Base-by-base conservation (phyloP, 1,139 yeast species). In the Taiozyma sp. region DNA sequence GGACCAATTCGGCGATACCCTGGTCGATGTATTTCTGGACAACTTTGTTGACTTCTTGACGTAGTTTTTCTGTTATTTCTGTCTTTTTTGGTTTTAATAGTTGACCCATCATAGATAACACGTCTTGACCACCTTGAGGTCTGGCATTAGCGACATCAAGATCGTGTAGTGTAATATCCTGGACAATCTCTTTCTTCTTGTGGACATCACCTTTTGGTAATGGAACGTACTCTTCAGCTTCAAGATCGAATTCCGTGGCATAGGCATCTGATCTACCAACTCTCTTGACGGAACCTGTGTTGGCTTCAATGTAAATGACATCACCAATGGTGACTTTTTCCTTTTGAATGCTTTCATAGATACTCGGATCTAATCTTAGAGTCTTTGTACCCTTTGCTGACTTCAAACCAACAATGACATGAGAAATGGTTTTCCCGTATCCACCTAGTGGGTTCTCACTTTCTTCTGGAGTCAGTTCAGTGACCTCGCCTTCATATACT, bases 101-200 rank as follows among this genome's bases (percentile, higher is more conserved):
- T 73, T 93, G 99, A 44, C 98, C 98, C 99, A 93, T 93, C 96
- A 95, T 90, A 9, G 97, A 90, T 66, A 93, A 79, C 48, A 95
- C 96, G 67, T 93, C 99, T 72, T 95, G 99, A 34, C 99, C 99
- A 58, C 99, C 99, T 72, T 93, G 98, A 14, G 99, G 99, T 64
- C 92, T 82, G 2, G 99, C 92, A 66, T 93, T 93, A 48, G 99
- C 99, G 47, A 90, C 86, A 71, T 93, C 99, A 65, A 93, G 76
- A 67, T 93, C 99, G 67, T 95, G 97, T 61, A 93, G 78, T 2
- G 99, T 90, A 46, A 93, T 97, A 66, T 93, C 99, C 71, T 93
- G 99, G 22, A 95, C 96, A 62, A 93, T 91, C 70, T 93, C 99
- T 71, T 93, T 93, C 80, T 92, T 93, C 72, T 95, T 95, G 74